These are phyloP conservation scores for Penicillium sp. DNA, from an alignment of 2,329 filamentous ascomycete species.

Conservation along the genomic window DNA sequence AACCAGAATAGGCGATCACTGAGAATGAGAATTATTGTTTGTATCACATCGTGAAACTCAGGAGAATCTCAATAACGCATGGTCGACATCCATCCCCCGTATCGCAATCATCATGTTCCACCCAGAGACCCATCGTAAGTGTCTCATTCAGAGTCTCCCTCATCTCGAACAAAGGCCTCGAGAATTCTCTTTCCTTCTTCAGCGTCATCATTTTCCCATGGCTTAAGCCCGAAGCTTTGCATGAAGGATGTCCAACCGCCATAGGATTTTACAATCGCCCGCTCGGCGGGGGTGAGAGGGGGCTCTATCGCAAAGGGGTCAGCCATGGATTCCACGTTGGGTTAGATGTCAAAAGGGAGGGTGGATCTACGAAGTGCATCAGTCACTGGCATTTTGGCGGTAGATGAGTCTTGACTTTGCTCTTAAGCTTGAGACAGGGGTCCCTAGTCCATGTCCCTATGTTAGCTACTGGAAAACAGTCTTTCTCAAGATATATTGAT, in stretches of 20 bases:
- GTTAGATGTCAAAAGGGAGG: background rate
- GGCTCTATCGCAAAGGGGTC: background rate
- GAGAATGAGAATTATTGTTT: background rate
- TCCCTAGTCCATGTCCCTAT: background rate
- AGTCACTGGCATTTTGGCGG: background rate
- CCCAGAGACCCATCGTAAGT: no score
- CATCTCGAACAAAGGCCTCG: background rate
- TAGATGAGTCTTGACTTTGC: background rate
- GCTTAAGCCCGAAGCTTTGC: background rate
- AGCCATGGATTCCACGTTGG: background rate
- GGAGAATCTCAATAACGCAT: no score
- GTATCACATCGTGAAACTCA: background rate
- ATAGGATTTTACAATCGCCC: background rate
- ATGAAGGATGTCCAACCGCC: background rate
- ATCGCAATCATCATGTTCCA: no score
- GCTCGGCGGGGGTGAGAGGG: background rate
- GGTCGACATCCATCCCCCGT: background rate
- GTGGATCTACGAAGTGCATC: background rate
- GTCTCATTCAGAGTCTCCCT: background rate
- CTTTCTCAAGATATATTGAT: no score
- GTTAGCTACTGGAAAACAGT: background rate
- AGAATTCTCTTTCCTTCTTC: background rate
- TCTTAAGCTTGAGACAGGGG: background rate
- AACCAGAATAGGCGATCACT: rapidly evolving
- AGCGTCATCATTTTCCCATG: background rate